phyloP scores from a whole-genome alignment of 495 filamentous ascomycete species.

The Aspergillus cristatus region DNA sequence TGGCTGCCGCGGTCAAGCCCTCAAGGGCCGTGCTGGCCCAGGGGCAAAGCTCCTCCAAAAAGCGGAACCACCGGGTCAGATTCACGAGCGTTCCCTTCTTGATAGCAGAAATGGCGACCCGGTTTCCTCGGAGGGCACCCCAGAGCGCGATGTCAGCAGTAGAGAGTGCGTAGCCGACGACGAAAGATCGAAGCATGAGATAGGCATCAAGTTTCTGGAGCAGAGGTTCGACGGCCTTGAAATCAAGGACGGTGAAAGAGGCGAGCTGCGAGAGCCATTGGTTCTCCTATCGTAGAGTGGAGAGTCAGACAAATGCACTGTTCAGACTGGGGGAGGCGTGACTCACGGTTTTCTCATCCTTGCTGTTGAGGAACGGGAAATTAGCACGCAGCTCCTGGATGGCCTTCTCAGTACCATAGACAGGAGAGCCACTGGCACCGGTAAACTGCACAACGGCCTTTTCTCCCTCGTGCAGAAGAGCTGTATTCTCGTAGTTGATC shows the following conservation, averaged over 20 bases:
- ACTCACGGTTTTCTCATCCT: constrained; percentile 38
- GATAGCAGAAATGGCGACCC: constrained; percentile 70
- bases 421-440: constrained; percentile 19
- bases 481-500: constrained; percentile 40
- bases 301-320: neutral
- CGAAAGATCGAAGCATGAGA: constrained; percentile 74
- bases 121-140: constrained; percentile 76
- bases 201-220: constrained; percentile 76
- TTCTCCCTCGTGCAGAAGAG: constrained; percentile 32
- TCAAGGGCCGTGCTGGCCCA: constrained; percentile 44
- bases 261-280: constrained; percentile 49
- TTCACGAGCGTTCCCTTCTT: constrained; percentile 71
- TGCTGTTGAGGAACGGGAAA: constrained; percentile 37
- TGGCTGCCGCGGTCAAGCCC: constrained; percentile 48
- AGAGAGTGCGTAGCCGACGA: constrained; percentile 73
- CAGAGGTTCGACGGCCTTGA: constrained; percentile 68
- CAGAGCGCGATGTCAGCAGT: constrained; percentile 76
- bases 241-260: constrained; percentile 53
- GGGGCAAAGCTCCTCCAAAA: constrained; percentile 71
- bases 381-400: constrained; percentile 29
- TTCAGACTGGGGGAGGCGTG: constrained; percentile 4
- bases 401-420: constrained; percentile 26
- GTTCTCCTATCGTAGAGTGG: constrained; percentile 26
- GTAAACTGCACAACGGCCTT: constrained; percentile 33
- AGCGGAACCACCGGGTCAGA: constrained; percentile 80